Evolutionary conservation across 2,329 filamentous ascomycete genomes (phyloP), one percentile per base, ranked within the genome.

Genomic region (Aspergillus thermomutatus): DNA sequence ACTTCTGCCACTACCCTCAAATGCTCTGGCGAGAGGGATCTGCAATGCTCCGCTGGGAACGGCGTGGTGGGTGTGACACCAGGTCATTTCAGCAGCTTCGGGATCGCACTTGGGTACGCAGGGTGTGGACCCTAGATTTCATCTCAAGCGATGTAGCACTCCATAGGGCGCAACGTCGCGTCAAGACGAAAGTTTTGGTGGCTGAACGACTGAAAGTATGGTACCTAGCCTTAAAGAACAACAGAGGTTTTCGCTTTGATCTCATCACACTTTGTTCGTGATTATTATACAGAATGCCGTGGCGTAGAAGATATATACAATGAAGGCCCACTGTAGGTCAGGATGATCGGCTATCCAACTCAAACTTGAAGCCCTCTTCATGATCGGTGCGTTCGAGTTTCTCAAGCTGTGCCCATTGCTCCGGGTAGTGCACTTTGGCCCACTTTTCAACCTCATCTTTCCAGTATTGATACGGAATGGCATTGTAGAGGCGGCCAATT

Each of bases 401-500:
- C 64, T 84, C 81, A 58, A 96, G 71, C 63, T 87, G 80, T 10
- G 75, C 76, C 92, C 91, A 96, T 5, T 83, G 75, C 9, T 83
- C 79, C 0, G 89, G 86, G 71, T 90, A 91, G 46, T 82, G 80
- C 50, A 82, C 74, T 64, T 82, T 82, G 2, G 88, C 88, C 91
- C 91, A 96, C 17, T 81, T 77, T 69, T 92, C 87, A 55, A 95
- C 87, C 40, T 85, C 78, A 4, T 82, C 78, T 71, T 94, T 91
- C 66, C 85, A 81, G 52, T 82, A 80, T 57, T 83, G 81, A 56
- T 82, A 84, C 2, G 84, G 86, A 2, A 91, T 81, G 9, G 85
- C 87, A 65, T 93, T 94, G 72, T 90, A 91, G 57, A 91, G 80
- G 26, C 87, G 83, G 17, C 87, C 91, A 49, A 96, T 78, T 28